Base-by-base conservation (phyloP, 2,329 filamentous ascomycete genomes). In the Scolecobasidium constrictum region DNA sequence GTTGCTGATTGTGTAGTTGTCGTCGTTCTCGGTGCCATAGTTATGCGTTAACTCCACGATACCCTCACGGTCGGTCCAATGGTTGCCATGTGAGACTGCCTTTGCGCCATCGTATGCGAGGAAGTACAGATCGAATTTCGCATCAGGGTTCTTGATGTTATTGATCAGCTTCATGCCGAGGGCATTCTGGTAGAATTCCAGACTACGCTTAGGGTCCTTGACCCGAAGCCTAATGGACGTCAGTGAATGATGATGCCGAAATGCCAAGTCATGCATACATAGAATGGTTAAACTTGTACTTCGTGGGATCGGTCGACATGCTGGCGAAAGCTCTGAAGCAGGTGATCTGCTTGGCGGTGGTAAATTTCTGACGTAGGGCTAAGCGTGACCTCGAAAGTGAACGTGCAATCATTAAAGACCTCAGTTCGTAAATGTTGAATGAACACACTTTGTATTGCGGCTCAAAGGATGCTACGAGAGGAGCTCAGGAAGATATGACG, bases 61-160 rank as follows among this genome's bases (percentile, higher is more conserved):
- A 37, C 86, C 92, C 63, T 94, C 82, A 43, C 92, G 82, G 63
- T 94, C 86, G 4, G 74, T 77, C 68, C 81, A 88, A 56, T 81
- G 76, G 49, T 79, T 79, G 54, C 81, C 83, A 45, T 75, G 69
- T 7, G 84, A 92, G n/a, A 77, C 67, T 12, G 90, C 83, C 28
- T 75, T 70, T 7, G 86, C 77, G 22, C 77, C 75, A 59, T 94
- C 82, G 66, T 93, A 96, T 46, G 81, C 87, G 47, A 98, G 73
- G 67, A 96, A 96, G 71, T 96, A 96, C 20, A 95, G 77, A 55
- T 92, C 86, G 63, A 96, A 96, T 58, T 93, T 94, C 62, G 77
- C 78, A 47, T 94, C 87, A 12, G 88, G 83, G 57, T 86, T 84
- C 48, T 82, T 70, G 37, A 92, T 71, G 65, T 88, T 84, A 56